Conservation (phyloP, 129 eudicot species). For the Flaveria ramosissima region DNA sequence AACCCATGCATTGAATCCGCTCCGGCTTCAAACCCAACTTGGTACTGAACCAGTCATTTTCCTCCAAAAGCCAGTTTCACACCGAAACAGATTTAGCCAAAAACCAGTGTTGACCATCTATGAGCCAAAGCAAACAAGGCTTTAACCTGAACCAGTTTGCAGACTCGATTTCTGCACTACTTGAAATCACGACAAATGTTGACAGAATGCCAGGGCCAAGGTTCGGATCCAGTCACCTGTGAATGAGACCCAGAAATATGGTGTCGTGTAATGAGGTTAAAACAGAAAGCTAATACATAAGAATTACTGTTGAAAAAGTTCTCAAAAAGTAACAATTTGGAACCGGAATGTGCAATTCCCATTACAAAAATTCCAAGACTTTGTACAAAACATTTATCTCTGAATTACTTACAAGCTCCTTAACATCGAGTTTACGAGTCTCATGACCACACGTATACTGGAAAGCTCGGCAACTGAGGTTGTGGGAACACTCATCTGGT, state of each 20-base stretch:
- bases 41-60: no score
- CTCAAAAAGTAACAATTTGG: not conserved
- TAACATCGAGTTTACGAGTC: slow-evolving; percentile 68
- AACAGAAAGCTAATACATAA: not conserved
- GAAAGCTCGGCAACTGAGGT: slow-evolving; percentile 57
- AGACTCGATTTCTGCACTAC: no score
- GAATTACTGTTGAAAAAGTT: not conserved
- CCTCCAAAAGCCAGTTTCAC: no score
- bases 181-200: not conserved
- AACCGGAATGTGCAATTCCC: slow-evolving; percentile 13
- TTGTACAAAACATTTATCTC: slow-evolving; percentile 41
- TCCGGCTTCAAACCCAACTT: no score
- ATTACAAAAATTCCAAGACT: slow-evolving; percentile 29
- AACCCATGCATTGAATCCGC: no score
- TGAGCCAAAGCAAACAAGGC: no score
- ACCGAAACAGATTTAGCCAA: no score
- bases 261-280: not conserved
- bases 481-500: slow-evolving; percentile 66
- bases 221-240: not conserved
- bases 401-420: slow-evolving; percentile 57
- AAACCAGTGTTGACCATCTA: no score
- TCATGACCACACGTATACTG: slow-evolving; percentile 68
- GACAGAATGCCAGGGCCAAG: not conserved
- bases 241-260: not conserved
- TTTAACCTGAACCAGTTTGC: no score